phyloP scores from a whole-genome alignment of 495 filamentous ascomycete genomes.

The Trichoderma virens region DNA sequence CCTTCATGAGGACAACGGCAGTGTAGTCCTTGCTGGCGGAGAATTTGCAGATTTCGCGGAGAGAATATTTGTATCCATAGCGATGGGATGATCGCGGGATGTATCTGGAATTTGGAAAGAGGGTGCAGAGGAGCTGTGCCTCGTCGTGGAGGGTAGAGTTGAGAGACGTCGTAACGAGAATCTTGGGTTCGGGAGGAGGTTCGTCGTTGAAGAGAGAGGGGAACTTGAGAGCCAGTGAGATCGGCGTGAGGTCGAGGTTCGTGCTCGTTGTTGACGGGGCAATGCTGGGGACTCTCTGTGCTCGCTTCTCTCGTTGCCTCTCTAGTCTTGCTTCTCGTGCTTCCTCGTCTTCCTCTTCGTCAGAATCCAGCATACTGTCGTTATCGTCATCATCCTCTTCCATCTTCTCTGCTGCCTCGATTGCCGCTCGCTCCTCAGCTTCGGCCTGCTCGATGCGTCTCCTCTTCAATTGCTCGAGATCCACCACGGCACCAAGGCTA shows the following conservation, averaged over 20 bases:
- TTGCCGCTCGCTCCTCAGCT: slow-evolving; percentile 40
- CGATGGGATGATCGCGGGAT: slow-evolving; percentile 75
- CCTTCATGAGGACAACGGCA: slow-evolving; percentile 68
- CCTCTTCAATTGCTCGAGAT: slow-evolving; percentile 69
- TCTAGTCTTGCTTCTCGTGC: slow-evolving; percentile 29
- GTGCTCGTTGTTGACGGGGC: slow-evolving; percentile 60
- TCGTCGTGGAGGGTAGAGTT: slow-evolving; percentile 79
- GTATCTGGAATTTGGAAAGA: slow-evolving; percentile 84
- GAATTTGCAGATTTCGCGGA: slow-evolving; percentile 83
- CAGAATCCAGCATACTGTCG: slow-evolving; percentile 66
- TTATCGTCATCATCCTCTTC: slow-evolving; percentile 54
- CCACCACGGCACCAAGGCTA: slow-evolving; percentile 65
- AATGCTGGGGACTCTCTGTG: slow-evolving; percentile 40
- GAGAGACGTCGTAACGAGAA: slow-evolving; percentile 82
- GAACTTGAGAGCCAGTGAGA: slow-evolving; percentile 64
- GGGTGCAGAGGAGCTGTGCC: slow-evolving; percentile 62
- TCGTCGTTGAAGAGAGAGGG: slow-evolving; percentile 70
- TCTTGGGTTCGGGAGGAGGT: slow-evolving; percentile 55
- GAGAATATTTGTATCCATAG: slow-evolving; percentile 75
- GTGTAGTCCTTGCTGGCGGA: slow-evolving; percentile 75
- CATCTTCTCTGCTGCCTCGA: slow-evolving; percentile 34
- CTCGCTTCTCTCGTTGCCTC: slow-evolving; percentile 41
- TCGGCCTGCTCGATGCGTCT: slow-evolving; percentile 60
- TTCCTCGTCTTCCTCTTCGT: slow-evolving; percentile 40
- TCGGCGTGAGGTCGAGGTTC: slow-evolving; percentile 62